Evolutionary conservation across 2,329 filamentous ascomycete species (phyloP).

Genomic region (Hypoxylon sp.): DNA sequence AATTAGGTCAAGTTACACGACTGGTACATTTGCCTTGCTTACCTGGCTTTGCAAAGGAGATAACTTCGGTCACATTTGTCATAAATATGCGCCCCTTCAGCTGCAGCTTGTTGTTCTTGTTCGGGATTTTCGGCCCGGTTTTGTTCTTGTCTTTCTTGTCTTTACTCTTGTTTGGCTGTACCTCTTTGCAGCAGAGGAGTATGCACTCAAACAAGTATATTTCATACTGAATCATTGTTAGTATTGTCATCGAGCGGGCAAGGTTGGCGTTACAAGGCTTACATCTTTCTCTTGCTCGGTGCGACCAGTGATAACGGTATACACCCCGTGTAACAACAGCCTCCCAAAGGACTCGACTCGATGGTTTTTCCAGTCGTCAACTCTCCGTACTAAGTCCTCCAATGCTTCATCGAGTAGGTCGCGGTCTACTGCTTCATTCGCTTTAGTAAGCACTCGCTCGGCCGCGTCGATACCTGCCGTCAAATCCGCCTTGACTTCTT

Average conservation of each 20-base stretch:
- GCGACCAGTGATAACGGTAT: slow-evolving; percentile 89
- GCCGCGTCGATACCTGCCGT: slow-evolving; percentile 82
- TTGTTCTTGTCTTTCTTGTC: slow-evolving; percentile 78
- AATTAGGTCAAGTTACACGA: slow-evolving; percentile 18
- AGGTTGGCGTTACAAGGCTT: slow-evolving; percentile 49
- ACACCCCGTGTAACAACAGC: slow-evolving; percentile 87
- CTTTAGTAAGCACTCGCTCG: slow-evolving; percentile 82
- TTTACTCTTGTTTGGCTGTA: slow-evolving; percentile 84
- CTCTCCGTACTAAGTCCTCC: slow-evolving; percentile 81
- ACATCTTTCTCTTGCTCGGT: slow-evolving; percentile 94
- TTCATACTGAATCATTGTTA: slow-evolving; percentile 75
- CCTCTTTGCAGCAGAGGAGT: slow-evolving; percentile 95
- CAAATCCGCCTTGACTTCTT: slow-evolving; percentile 77
- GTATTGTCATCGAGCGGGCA: slow-evolving; percentile 30
- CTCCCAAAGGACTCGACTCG: slow-evolving; percentile 91
- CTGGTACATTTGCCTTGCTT: slow-evolving; percentile 52
- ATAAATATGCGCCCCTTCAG: slow-evolving; percentile 98
- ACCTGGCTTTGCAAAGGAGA: slow-evolving; percentile 90
- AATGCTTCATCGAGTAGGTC: slow-evolving; percentile 87
- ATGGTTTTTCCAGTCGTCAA: slow-evolving; percentile 98
- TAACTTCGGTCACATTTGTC: slow-evolving; percentile 97
- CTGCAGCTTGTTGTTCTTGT: slow-evolving; percentile 84
- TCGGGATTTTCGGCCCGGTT: slow-evolving; percentile 67
- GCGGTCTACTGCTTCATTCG: slow-evolving; percentile 90
- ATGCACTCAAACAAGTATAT: slow-evolving; percentile 98